phyloP scores from a whole-genome alignment of 163 green algal species.

The Picocystis sp. region DNA sequence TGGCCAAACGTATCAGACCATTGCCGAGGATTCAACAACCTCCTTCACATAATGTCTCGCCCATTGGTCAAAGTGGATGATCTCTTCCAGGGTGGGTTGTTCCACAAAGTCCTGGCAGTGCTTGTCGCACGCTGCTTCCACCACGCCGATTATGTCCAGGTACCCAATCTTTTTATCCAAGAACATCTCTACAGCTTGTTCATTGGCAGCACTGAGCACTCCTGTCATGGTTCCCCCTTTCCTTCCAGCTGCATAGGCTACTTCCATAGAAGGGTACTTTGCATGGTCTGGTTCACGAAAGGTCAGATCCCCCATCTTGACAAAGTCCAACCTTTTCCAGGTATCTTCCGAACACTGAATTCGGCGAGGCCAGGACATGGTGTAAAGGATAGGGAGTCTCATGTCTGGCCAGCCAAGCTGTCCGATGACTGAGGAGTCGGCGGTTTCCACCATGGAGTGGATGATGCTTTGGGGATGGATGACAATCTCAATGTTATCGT shows the following conservation, averaged over 20 bases:
- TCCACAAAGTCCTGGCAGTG: constrained; percentile 54
- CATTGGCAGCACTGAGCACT: constrained; percentile 90
- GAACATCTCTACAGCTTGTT: constrained; percentile 40
- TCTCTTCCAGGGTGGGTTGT: constrained; percentile 71
- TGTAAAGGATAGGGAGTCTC: constrained; percentile 96
- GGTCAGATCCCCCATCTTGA: constrained; percentile 81
- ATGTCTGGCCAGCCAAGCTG: constrained; percentile 95
- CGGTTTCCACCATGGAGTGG: constrained; percentile 96
- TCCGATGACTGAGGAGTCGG: constrained; percentile 83
- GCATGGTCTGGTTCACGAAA: constrained; percentile 64
- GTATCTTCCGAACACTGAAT: constrained; percentile 66
- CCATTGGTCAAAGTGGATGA: constrained; percentile 89
- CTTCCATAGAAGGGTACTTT: constrained; percentile 91
- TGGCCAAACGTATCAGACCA: neutral
- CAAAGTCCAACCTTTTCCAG: constrained; percentile 92
- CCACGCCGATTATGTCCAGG: constrained; percentile 82
- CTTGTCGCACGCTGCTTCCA: constrained; percentile 74
- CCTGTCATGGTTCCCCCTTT: constrained; percentile 92
- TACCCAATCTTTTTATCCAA: constrained; percentile 47
- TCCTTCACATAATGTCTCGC: constrained; percentile 59
- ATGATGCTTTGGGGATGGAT: constrained; percentile 99
- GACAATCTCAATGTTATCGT: constrained; percentile 97
- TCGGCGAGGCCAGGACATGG: constrained; percentile 87
- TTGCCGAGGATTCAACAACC: constrained; percentile 3
- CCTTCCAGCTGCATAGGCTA: constrained; percentile 83